Evolutionary conservation across 306 rosid species (phyloP), one percentile per base, ranked within the genome.

Genomic region (Prunus davidiana): DNA sequence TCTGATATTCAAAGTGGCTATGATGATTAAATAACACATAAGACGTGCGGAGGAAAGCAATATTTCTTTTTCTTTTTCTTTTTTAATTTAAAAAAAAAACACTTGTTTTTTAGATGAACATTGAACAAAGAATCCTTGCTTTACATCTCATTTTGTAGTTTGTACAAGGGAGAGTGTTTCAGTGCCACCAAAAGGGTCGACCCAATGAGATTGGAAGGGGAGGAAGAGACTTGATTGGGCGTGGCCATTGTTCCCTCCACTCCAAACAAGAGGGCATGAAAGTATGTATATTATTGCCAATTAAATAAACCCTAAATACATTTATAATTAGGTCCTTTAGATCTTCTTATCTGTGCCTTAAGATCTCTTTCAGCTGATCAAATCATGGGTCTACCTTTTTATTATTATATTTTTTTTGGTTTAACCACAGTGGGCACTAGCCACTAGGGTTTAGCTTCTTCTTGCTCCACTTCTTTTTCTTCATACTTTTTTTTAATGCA

Each of bases 191-290:
- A 89, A 90, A 88, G 90, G 66, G 81, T 64, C 90, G 88, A 89
- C 85, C 88, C 87, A 85, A 86, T 84, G 88, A 88, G 86, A 82
- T 78, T 78, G 83, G 81, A 75, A 77, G 72, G 72, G 32, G 80
- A 47, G 67, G 45, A 30, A 72, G 45, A 54, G 80, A 83, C 69
- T 83, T 75, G 84, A 83, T 88, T 86, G 81, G 79, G 88, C 86
- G 85, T 77, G 83, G 85, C 78, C 47, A 91, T 87, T 87, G 98
- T 93, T 91, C 96, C 98, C 98, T 91, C 87, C 95, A 80, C 86
- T 84, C 88, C 96, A 89, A 88, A 93, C 98, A 91, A 79, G 52
- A 84, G 79, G 77, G 87, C 87, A 83, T 87, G 89, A 88, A 71
- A 79, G 78, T 72, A 72, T 73, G 82, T 70, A 70, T 75, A 41